phyloP scores from a whole-genome alignment of 2,329 filamentous ascomycete genomes.

The Pseudogymnoascus sp. region DNA sequence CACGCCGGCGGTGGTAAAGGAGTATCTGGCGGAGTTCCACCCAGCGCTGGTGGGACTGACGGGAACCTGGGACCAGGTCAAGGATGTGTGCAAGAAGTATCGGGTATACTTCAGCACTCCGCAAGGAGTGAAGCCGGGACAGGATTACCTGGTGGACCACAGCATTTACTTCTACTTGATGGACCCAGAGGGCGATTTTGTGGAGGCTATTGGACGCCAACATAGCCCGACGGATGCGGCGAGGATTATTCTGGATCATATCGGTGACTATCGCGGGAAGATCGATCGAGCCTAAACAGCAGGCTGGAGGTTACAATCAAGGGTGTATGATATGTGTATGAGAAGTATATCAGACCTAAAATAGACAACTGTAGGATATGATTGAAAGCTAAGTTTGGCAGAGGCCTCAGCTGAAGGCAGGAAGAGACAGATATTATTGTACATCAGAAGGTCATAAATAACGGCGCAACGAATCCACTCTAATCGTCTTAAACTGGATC shows the following conservation, averaged over 20 bases:
- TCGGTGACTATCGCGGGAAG: conserved; percentile 63
- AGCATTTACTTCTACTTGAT: conserved; percentile 99
- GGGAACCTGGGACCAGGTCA: conserved; percentile 88
- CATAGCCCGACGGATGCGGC: conserved; percentile 84
- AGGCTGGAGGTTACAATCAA: not conserved
- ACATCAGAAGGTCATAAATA: conserved; percentile 3
- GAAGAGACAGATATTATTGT: conserved; percentile 2
- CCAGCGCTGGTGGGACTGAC: conserved; percentile 78
- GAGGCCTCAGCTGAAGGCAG: not conserved
- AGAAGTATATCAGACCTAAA: conserved; percentile 2
- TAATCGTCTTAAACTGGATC: not conserved
- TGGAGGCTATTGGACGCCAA: conserved; percentile 91
- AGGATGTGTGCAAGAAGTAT: conserved; percentile 90
- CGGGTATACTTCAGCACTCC: conserved; percentile 97
- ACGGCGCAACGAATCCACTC: conserved; percentile 8
- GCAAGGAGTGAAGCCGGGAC: conserved; percentile 75
- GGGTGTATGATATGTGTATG: conserved; percentile 1
- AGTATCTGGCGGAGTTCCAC: conserved; percentile 89
- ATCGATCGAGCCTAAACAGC: conserved; percentile 8
- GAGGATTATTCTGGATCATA: conserved; percentile 76
- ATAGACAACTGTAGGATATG: not conserved
- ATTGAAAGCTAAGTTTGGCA: not conserved
- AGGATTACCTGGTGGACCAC: conserved; percentile 97
- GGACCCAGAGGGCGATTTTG: conserved; percentile 97
- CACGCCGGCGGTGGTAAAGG: conserved; percentile 73